A percentile compares a stretch with the other conserved stretches of the same genome.
Evolutionary conservation across 495 filamentous ascomycete genomes (phyloP).

Genomic region (Astrocystis sublimbata): DNA sequence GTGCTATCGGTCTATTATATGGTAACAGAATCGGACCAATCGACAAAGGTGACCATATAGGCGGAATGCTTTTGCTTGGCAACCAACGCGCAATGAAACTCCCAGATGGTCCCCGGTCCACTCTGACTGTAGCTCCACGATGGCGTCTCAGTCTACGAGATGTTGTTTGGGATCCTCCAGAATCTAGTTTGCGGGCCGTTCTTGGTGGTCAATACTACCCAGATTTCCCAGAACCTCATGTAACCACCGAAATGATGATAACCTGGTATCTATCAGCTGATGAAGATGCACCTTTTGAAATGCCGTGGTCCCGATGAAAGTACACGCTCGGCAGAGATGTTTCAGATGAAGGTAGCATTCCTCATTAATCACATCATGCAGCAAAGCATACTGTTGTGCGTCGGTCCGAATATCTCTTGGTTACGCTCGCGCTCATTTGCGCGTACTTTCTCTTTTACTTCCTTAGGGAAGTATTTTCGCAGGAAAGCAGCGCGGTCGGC

Average conservation of each 20-base stretch:
- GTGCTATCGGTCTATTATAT: constrained; percentile 41
- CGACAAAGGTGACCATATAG: constrained; percentile 15
- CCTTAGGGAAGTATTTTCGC: constrained; percentile 68
- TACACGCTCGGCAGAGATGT: too few species aligned
- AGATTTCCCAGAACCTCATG: too few species aligned
- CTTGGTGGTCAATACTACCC: too few species aligned
- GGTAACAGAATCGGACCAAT: constrained; percentile 6
- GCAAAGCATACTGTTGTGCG: constrained; percentile 43
- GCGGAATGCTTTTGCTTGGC: constrained; percentile 23
- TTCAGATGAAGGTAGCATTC: not conserved
- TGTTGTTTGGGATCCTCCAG: constrained; percentile 32
- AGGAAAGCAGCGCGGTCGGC: constrained; percentile 58
- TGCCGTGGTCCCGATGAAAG: too few species aligned
- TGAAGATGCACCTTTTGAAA: not conserved
- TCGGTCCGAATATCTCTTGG: constrained; percentile 54
- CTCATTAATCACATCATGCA: constrained; percentile 42
- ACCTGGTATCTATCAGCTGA: too few species aligned
- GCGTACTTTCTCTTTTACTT: constrained; percentile 63
- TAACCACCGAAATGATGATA: too few species aligned
- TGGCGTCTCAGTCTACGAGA: constrained; percentile 26
- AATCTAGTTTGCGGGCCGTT: constrained; percentile 22
- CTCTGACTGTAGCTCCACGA: constrained; percentile 22
- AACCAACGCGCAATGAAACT: constrained; percentile 17
- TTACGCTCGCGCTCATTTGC: constrained; percentile 57
- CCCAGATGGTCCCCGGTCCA: constrained; percentile 14